phyloP scores from a whole-genome alignment of 176 grass and related monocot species.

The Triticum dicoccoides region DNA sequence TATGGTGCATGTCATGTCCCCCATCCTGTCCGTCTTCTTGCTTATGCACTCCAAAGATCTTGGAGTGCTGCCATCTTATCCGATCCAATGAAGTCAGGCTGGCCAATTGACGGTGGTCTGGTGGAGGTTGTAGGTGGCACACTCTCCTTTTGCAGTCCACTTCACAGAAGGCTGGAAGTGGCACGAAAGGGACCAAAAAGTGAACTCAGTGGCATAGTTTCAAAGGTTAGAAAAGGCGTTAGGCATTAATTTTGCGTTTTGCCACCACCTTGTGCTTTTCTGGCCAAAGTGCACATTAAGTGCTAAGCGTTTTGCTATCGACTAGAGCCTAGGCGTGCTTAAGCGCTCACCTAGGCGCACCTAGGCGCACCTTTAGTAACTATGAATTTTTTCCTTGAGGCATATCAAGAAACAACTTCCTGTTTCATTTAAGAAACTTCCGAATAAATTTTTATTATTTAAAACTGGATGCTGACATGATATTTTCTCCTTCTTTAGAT shows the following conservation, averaged over 20 bases:
- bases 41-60: neutral
- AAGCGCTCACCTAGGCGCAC: no score
- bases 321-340: no score
- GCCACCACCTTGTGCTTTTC: no score
- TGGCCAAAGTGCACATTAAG: no score
- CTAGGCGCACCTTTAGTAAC: no score
- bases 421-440: neutral
- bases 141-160: slow-evolving; percentile 3
- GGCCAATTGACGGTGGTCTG: neutral
- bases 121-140: neutral
- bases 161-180: neutral
- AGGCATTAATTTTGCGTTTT: no score
- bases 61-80: neutral
- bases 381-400: neutral
- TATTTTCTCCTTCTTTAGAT: slow-evolving; percentile 51
- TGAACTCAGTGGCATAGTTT: neutral
- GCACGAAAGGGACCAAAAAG: neutral
- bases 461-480: slow-evolving; percentile 11
- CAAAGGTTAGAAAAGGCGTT: no score
- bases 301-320: no score
- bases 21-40: neutral
- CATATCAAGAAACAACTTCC: neutral
- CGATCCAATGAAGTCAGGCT: neutral
- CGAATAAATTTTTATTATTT: neutral
- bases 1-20: neutral